Evolutionary conservation across 768 basidiomycete species (phyloP), one percentile per base, ranked within the genome.

Genomic region (Hirschioporus abietinus): DNA sequence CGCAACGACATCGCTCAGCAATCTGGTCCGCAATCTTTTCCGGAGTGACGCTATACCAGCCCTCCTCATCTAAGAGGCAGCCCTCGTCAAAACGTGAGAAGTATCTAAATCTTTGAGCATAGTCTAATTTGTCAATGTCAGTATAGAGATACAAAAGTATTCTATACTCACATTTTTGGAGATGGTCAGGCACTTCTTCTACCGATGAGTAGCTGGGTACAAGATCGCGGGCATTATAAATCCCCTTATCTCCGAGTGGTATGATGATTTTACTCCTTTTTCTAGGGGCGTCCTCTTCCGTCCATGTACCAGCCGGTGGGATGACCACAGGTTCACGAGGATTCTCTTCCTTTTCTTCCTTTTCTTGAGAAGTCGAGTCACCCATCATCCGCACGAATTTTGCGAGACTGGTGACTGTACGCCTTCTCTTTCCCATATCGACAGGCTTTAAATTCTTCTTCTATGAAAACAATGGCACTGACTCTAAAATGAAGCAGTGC

Each of bases 41-140:
- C 0, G 97, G 96, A 0, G 97, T 99, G 67, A 99, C 90, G 68
- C 92, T 95, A 77, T 91, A 99, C 96, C 96, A 98, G n/a, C 96
- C 96, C 75, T 96, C 94, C 70, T 92, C 87, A 69, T 99, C 97
- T 12, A 99, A 79, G 1, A 97, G 81, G 73, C 95, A 93, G 0
- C 95, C 95, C 20, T 87, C 76, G 26, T 88, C 84, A 71, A 94
- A 95, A 34, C 86, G 78, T 0, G 91, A 91, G 75, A 99, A 95
- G 70, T 86, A 88, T 0, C 93, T 86, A 65, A 86, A 82, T 35
- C 96, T 83, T 75, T 99, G 96, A 6, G 84, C 84, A 73, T 91
- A 98, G 75, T 98, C 96, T 99, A 72, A 36, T 8, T 52, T 17
- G 25, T 52, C 59, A 59, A 10, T 10, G n/a, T 65, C 15, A 42